Evolutionary conservation across 345 rosid species (phyloP), one percentile per base, ranked within the genome.

Genomic region (Eutrema japonicum): DNA sequence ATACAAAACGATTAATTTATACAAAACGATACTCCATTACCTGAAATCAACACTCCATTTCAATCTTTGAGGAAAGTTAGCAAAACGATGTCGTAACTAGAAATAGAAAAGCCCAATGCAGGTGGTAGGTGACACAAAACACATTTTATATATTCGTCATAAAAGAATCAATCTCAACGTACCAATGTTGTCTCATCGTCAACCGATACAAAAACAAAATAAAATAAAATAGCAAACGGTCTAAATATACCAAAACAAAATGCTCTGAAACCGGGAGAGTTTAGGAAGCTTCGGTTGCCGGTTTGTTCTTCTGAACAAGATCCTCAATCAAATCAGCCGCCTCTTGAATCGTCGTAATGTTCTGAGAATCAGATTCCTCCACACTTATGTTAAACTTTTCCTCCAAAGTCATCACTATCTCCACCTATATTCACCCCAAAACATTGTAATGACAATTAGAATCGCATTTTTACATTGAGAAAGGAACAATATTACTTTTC

Each of bases 381-480:
- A 92, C 90, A 27, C 72, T 83, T 78, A 92, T 88, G 2, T 66
- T 83, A 43, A 92, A 92, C 79, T 87, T 90, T 72, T 92, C 97
- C 75, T 92, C 96, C 64, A 89, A 85, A 3, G 84, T 85, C 97
- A 92, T 92, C 63, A 92, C 96, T 65, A 92, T 89, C 85, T 89
- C 97, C 83, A 88, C 97, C 97, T 89, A 68, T 61, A 62, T 32
- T 16, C 56, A 41, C 14, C 52, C 3, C 0, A 22, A 22, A 22
- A 22, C 26, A 22, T 22, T 22, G 26, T 22, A 22, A 22, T 22
- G 26, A 22, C 26, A 22, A 1, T 22, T 22, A 22, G 26, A 22
- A 22, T 22, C 26, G 26, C 26, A 22, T 22, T 22, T 22, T 22
- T 22, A 22, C 26, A 22, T 22, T 22, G 26, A 22, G 26, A 18